Percentiles rank a stretch among this genome's conserved stretches.
Conservation (phyloP, 306 rosid genomes). For the Pueraria montana region DNA sequence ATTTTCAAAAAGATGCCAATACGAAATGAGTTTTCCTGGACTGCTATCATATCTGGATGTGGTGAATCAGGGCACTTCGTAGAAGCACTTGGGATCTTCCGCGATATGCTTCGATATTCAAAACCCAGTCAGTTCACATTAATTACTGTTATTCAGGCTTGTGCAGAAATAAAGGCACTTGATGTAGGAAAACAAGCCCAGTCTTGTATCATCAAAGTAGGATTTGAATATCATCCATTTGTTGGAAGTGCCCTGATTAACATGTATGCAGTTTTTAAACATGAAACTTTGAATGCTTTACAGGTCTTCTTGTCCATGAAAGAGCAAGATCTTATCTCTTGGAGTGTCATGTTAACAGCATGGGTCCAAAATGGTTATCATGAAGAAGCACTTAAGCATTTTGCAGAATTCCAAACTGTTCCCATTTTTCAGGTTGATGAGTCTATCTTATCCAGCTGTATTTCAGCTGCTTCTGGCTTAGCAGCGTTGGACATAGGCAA, state of each 20-base stretch:
- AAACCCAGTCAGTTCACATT: conserved; percentile 56
- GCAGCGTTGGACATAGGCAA: conserved; percentile 57
- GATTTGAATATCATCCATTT: conserved; percentile 53
- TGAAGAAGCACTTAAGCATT: conserved; percentile 56
- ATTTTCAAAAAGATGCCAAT: conserved; percentile 50
- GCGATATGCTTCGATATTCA: conserved; percentile 50
- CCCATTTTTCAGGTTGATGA: conserved; percentile 55
- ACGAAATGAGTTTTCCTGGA: conserved; percentile 58
- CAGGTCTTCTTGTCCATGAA: conserved; percentile 50
- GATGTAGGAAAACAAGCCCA: conserved; percentile 53
- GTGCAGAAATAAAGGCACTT: conserved; percentile 48
- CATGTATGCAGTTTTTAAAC: conserved; percentile 54
- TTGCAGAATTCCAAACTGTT: conserved; percentile 43
- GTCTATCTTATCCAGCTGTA: conserved; percentile 58
- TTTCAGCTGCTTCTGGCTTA: conserved; percentile 61
- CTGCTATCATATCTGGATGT: conserved; percentile 51
- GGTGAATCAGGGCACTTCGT: conserved; percentile 48
- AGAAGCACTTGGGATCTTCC: conserved; percentile 50
- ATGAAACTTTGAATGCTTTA: conserved; percentile 53
- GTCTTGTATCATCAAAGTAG: conserved; percentile 50
- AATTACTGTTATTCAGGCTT: conserved; percentile 51
- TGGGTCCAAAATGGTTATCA: conserved; percentile 60
- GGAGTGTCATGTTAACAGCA: conserved; percentile 59
- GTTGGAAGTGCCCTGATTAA: conserved; percentile 57
- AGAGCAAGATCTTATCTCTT: conserved; percentile 54